Base-by-base conservation (phyloP, 2,329 filamentous ascomycete species). In the Monascus ruber region DNA sequence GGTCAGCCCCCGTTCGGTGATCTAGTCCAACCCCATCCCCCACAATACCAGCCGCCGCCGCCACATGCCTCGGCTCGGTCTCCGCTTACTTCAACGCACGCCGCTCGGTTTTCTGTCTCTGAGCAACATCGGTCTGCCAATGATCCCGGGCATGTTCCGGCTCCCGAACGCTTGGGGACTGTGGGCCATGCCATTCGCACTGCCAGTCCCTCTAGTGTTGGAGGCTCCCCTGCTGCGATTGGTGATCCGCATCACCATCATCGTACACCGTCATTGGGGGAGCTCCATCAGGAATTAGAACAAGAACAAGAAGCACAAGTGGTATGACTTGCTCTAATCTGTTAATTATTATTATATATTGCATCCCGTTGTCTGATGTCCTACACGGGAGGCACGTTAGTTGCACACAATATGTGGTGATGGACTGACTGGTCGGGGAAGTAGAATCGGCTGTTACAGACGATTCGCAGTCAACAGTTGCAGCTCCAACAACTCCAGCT, bases 21-120 rank as follows among this genome's bases (percentile, higher is more conserved):
- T 24, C 33, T 33, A 47, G 48, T 39, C 37, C 52, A 35, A 45
- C 53, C 44, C 43, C 75, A 35, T 78, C 79, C 34, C 74, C 77
- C 31, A 83, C 83, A 37, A 78, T 84, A 8, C 83, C 83, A 5
- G 79, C 82, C 33, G 74, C 88, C 61, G 89, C 89, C 57, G 81
- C 83, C 26, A 77, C 84, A 37, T 74, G 86, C 26, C 78, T 83
- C 17, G 45, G 38, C 48, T 73, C 59, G 63, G 34, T 55, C 59
- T 4, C 64, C 65, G 17, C 54, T 50, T 24, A 50, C 48, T 40
- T 62, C 59, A 5, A 31, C 60, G 39, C 59, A 55, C 45, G 52
- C 51, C 37, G 54, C 46, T 35, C 59, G 57, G 37, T 50, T 56
- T 36, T 60, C 65, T 38, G 53, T 59, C 24, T 59, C 59, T 17